Base-by-base conservation (phyloP, 768 basidiomycete genomes). In the Termitomyces heimii region DNA sequence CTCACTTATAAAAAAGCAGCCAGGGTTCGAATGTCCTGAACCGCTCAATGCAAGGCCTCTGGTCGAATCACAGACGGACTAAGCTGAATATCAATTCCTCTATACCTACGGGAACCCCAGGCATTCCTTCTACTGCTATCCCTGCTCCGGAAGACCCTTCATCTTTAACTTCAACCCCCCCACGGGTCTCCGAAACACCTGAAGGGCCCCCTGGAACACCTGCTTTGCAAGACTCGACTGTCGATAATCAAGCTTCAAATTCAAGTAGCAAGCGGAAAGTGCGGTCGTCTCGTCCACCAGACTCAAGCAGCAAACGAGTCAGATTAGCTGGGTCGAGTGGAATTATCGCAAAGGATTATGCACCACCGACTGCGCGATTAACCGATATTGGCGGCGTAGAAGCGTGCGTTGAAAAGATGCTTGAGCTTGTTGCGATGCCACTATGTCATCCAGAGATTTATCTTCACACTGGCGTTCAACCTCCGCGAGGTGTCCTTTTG, bases 391-490 rank as follows among this genome's bases (percentile, higher is more conserved):
- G 95, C 14, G 97, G 96, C 9, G 81, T 98, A 5, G 87, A 91
- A 56, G 65, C 77, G 14, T 94, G 89, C 60, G 80, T 98, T 16
- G 94, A 96, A 68, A 94, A 94, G 70, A 83, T 98, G 77, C 82
- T 97, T 37, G 95, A 98, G 66, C 85, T 96, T n/a, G 94, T 98
- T 14, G 94, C 92, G 1, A 88, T 98, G 84, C 97, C 97, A 0
- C 73, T 99, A 1, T 85, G 86, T 53, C 95, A 98, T 72, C 97
- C 97, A 0, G 97, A 99, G 69, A 85, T 99, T 7, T 98, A 98
- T 73, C 72, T 92, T 5, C 89, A 94, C 62, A 95, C 94, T 0
- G 96, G 97, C 2, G 89, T 97, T 3, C 88, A 91, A 61, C 88
- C 95, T 4, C 94, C 96, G 1, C 75, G 95, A 47, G 97, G 97